Evolutionary conservation across 2,329 filamentous ascomycete genomes (phyloP), one percentile per base, ranked within the genome.

Genomic region (Colletotrichum sublineola): DNA sequence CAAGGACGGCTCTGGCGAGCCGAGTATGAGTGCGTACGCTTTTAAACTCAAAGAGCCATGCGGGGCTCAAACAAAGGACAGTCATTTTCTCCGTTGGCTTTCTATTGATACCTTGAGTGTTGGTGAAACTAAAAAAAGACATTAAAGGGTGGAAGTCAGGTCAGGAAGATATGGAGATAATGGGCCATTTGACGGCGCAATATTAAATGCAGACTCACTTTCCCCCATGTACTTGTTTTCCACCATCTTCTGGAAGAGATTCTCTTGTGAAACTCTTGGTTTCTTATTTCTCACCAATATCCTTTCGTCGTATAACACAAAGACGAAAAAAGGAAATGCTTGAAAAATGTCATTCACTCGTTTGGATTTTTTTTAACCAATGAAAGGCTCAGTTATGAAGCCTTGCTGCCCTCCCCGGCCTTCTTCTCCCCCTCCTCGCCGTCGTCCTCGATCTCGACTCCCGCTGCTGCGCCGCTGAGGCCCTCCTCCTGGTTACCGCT

Each of bases 401-500:
- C 38, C 53, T 61, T 65, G 60, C 46, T 50, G 31, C 50, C 31
- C 38, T 57, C 52, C 24, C 56, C 65, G 1, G 29, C 42, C 52
- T 60, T 42, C 56, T 71, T n/a, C 52, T 20, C 44, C 44, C 5
- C 44, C 18, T 8, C 71, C 64, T 73, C 67, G 4, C 77, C 79
- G 0, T 75, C 81, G 12, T 79, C 83, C 42, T 79, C 79, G 40
- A 86, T 75, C 72, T 84, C 80, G 4, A 86, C 79, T 0, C 79
- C 81, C 44, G 79, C 81, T 1, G 84, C 80, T 0, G 78, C 81
- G 1, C 72, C 67, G 77, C 29, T 77, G 62, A 89, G 73, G 0
- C 85, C 87, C 24, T 81, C 82, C 31, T 81, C 82, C 50, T 82
- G 82, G 31, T 88, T 87, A 68, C 83, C 80, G 5, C 81, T 82